Conservation (phyloP, 768 basidiomycete species). For the Trametes cinnabarina region DNA sequence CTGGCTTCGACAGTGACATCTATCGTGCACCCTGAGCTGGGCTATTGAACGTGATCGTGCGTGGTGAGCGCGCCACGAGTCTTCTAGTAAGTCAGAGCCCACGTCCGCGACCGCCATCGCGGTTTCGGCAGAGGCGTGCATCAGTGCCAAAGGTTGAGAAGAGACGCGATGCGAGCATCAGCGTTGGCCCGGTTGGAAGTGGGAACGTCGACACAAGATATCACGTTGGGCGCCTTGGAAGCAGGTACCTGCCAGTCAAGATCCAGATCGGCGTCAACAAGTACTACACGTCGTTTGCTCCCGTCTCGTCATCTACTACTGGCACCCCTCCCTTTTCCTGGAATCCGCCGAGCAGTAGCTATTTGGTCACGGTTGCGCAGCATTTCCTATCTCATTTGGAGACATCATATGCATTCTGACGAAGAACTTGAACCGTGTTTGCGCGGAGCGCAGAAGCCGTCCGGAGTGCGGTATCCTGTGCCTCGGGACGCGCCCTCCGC, state of each 20-base stretch:
- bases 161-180: constrained; percentile 4
- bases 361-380: too few species aligned
- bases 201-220: background rate
- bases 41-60: background rate
- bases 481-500: background rate
- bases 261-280: too few species aligned
- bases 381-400: too few species aligned
- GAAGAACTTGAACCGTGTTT: background rate
- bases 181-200: background rate
- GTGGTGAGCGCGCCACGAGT: background rate
- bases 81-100: background rate
- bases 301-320: too few species aligned
- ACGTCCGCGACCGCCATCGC: background rate
- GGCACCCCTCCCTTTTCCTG: too few species aligned
- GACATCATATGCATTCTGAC: background rate
- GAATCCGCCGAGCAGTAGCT: too few species aligned
- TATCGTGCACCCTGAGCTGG: background rate
- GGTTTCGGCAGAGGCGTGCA: background rate
- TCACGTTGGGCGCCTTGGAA: background rate
- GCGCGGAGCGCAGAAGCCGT: background rate
- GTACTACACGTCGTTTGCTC: too few species aligned
- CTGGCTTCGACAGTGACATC: background rate
- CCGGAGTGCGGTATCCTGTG: background rate
- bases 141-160: constrained; percentile 6
- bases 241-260: background rate